phyloP scores from a whole-genome alignment of 2,329 filamentous ascomycete genomes.

The Colletotrichum kahawae region DNA sequence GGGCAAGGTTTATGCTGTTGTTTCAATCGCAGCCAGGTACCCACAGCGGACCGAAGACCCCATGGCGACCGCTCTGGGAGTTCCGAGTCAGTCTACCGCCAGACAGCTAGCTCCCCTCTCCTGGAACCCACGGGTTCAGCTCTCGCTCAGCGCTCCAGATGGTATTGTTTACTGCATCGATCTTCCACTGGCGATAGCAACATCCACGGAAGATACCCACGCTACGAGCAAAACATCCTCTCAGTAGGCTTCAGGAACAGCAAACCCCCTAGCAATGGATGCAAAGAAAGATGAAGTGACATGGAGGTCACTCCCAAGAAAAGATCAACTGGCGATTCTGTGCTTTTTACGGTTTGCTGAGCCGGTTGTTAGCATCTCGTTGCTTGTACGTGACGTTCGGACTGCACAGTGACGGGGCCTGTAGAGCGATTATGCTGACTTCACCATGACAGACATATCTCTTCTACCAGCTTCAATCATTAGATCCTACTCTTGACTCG shows the following conservation, averaged over 20 bases:
- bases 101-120: background rate
- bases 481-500: background rate
- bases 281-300: background rate
- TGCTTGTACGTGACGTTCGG: background rate
- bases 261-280: background rate
- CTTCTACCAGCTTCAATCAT: conserved; percentile 2
- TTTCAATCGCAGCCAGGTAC: background rate
- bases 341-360: conserved; percentile 13
- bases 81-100: background rate
- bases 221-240: background rate
- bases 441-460: background rate
- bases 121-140: background rate
- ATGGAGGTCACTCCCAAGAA: conserved; percentile 3
- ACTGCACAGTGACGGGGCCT: background rate
- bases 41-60: background rate
- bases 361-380: conserved; percentile 5
- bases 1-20: background rate
- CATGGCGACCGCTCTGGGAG: background rate
- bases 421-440: background rate
- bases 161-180: background rate
- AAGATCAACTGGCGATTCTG: conserved; percentile 3
- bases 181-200: background rate
- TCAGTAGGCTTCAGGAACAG: background rate
- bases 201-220: background rate
- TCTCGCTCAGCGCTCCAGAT: background rate